These are phyloP conservation scores for Dendrobium chrysotoxum DNA, from an alignment of 106 monocot species.

Conservation along the genomic window DNA sequence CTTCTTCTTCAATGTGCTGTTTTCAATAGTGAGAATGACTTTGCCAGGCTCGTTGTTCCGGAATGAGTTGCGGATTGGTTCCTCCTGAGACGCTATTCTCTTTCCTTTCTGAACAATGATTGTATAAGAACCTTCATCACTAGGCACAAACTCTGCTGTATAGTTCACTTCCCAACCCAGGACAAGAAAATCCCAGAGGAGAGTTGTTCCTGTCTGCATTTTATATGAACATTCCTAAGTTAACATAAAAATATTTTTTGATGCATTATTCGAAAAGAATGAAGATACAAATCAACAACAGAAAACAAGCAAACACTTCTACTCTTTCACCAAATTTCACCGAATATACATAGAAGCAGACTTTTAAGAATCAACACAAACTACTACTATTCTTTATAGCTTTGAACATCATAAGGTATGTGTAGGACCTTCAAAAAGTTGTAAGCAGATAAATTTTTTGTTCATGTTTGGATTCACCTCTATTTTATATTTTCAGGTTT, in stretches of 20 bases:
- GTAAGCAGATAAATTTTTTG: no score
- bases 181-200: slow-evolving; percentile 60
- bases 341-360: no score
- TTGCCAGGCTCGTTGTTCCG: slow-evolving; percentile 70
- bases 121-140: slow-evolving; percentile 62
- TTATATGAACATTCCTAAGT: background rate
- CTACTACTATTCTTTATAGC: no score
- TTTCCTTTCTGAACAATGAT: slow-evolving; percentile 51
- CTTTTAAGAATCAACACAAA: no score
- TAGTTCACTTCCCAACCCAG: slow-evolving; percentile 70
- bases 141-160: slow-evolving; percentile 63
- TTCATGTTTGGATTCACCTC: no score
- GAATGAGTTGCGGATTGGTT: slow-evolving; percentile 48
- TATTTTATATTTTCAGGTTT: no score
- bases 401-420: background rate
- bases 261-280: no score
- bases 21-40: slow-evolving; percentile 45
- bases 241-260: background rate
- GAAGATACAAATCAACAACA: no score
- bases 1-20: slow-evolving; percentile 49
- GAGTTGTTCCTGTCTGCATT: slow-evolving; percentile 49
- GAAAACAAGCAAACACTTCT: no score
- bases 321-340: no score
- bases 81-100: slow-evolving; percentile 46
- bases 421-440: no score